Conservation (phyloP, 768 basidiomycete genomes). For the Lentinus brumalis region DNA sequence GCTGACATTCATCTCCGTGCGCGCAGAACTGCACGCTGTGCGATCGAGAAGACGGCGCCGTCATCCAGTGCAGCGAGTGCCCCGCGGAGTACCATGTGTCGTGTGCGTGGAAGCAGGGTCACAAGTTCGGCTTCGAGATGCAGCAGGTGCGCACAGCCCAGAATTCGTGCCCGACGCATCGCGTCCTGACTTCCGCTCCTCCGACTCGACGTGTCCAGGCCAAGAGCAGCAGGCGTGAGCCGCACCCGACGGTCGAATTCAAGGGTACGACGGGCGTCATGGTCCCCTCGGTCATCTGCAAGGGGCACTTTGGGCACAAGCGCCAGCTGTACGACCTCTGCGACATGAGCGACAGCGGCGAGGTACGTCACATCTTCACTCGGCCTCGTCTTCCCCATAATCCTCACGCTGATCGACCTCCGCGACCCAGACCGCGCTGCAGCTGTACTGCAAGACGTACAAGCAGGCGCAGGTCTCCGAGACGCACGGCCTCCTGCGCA, state of each 20-base stretch:
- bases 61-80: conserved; percentile 85
- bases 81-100: conserved; percentile 78
- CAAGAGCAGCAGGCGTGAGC: conserved; percentile 74
- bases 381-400: background rate
- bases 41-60: conserved; percentile 70
- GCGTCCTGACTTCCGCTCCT: conserved; percentile 4
- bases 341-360: conserved; percentile 77
- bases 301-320: conserved; percentile 64
- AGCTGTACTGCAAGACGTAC: conserved; percentile 83
- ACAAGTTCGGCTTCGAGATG: conserved; percentile 92
- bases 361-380: conserved; percentile 52
- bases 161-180: background rate
- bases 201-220: conserved; percentile 46
- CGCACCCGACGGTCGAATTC: conserved; percentile 67
- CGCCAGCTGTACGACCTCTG: conserved; percentile 81
- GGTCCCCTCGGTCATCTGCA: conserved; percentile 76
- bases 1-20: conserved; percentile 13
- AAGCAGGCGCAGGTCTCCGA: conserved; percentile 75
- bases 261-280: conserved; percentile 79
- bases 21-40: conserved; percentile 77
- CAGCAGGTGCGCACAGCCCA: conserved; percentile 57
- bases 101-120: conserved; percentile 86
- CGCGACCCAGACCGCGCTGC: conserved; percentile 73
- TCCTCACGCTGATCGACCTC: background rate
- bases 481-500: conserved; percentile 85